A percentile compares a stretch with the other conserved stretches of the same genome.
Evolutionary conservation across 805 yeast species (phyloP).

Genomic region (Candida railenensis): DNA sequence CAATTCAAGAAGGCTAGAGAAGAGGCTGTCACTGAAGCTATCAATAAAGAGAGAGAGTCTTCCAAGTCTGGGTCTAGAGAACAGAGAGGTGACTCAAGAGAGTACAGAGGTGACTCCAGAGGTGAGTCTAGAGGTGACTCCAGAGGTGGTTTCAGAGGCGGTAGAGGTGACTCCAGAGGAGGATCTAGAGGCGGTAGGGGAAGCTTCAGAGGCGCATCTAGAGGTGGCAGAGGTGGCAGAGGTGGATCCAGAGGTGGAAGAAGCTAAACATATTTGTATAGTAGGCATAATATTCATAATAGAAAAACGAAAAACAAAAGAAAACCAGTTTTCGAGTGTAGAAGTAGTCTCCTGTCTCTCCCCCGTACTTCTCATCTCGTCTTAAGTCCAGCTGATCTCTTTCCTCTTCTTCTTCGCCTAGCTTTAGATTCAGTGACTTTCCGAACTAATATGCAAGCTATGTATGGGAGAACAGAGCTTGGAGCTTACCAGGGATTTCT

Average conservation of each 20-base stretch:
- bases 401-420: too few species aligned
- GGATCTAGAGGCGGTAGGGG: neutral
- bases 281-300: neutral
- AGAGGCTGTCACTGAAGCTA: neutral
- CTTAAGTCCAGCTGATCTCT: too few species aligned
- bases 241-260: neutral
- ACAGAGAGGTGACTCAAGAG: neutral
- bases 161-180: neutral
- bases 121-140: neutral
- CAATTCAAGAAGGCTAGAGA: slow-evolving; percentile 44
- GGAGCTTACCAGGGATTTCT: too few species aligned
- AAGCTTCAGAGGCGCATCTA: neutral
- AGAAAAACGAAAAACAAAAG: neutral
- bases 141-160: slow-evolving; percentile 2
- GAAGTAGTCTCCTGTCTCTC: too few species aligned
- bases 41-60: slow-evolving; percentile 2
- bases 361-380: too few species aligned
- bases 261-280: neutral
- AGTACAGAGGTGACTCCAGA: neutral
- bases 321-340: too few species aligned
- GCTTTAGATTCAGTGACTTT: too few species aligned
- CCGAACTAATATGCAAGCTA: too few species aligned
- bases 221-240: neutral
- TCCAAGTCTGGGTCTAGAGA: neutral
- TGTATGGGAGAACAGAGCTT: too few species aligned